These are phyloP conservation scores for Cyathus striatus DNA, from an alignment of 768 basidiomycete species.

Conservation along the genomic window DNA sequence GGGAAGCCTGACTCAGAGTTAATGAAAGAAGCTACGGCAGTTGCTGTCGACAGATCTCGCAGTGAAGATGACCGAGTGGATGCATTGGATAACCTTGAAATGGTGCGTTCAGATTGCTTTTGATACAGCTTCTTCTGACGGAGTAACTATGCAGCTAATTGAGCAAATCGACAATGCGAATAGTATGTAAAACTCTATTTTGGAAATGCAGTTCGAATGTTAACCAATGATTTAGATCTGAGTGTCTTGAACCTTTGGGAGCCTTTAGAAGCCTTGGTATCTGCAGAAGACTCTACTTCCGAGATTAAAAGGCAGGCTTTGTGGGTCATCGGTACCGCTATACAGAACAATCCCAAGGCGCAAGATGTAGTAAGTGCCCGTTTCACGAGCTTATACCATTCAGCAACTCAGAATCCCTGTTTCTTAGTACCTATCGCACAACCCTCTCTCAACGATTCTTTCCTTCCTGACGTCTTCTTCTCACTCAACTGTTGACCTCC, in stretches of 20 bases:
- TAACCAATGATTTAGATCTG: conserved; percentile 46
- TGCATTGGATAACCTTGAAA: conserved; percentile 82
- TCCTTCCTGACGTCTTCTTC: conserved; percentile 51
- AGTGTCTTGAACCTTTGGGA: conserved; percentile 75
- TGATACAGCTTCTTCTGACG: neutral
- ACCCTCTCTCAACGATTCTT: conserved; percentile 64
- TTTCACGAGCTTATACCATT: neutral
- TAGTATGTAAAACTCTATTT: conserved; percentile 48
- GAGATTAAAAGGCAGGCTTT: conserved; percentile 61
- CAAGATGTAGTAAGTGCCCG: conserved; percentile 58
- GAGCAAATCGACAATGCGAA: conserved; percentile 92
- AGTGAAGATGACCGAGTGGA: conserved; percentile 55
- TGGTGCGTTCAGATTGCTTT: conserved; percentile 49
- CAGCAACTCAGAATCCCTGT: conserved; percentile 2
- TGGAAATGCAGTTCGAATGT: neutral
- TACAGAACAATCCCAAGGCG: conserved; percentile 87
- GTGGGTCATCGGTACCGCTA: conserved; percentile 86
- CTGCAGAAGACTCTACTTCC: conserved; percentile 46
- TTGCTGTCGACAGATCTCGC: conserved; percentile 52
- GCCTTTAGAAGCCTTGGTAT: conserved; percentile 62
- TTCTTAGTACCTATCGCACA: conserved; percentile 51
- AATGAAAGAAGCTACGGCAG: conserved; percentile 76
- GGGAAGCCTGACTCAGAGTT: conserved; percentile 77
- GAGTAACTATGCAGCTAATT: conserved; percentile 48
- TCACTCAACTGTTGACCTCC: conserved; percentile 43